Percentiles rank a stretch among this genome's conserved stretches.
Conservation (phyloP, 768 basidiomycete genomes). For the Termitomyces sp. region DNA sequence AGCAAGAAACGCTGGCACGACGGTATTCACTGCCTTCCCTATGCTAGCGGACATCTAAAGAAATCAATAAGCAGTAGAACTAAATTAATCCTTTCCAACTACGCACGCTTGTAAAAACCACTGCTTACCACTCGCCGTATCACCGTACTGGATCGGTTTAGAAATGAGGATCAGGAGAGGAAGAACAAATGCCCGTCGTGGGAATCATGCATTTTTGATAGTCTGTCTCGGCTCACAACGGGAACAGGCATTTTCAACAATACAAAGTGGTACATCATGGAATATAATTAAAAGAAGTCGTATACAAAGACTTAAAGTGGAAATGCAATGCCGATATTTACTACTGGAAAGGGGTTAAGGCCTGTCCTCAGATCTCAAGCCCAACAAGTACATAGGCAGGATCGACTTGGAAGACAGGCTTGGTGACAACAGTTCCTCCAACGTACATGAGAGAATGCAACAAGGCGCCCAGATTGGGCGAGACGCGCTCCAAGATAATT, state of each 20-base stretch:
- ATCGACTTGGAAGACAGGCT: slow-evolving; percentile 71
- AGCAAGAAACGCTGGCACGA: slow-evolving; percentile 46
- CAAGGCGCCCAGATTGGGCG: slow-evolving; percentile 64
- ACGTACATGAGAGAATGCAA: slow-evolving; percentile 93
- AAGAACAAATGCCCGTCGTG: not conserved
- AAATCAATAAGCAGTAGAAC: not conserved
- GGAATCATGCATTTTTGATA: slow-evolving; percentile 2
- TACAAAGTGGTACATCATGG: not conserved
- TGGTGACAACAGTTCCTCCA: slow-evolving; percentile 80
- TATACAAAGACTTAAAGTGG: not conserved
- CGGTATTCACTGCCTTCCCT: slow-evolving; percentile 17
- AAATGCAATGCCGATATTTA: not conserved
- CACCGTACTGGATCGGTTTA: not conserved
- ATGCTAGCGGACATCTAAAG: slow-evolving; percentile 14
- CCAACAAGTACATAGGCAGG: slow-evolving; percentile 81
- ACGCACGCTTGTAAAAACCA: not conserved
- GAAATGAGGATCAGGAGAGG: not conserved
- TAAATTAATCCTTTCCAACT: not conserved
- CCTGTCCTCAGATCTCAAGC: slow-evolving; percentile 57
- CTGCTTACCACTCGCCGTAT: not conserved
- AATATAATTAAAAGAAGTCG: not conserved
- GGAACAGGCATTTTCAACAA: not conserved
- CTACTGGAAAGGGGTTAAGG: not conserved
- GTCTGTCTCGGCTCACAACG: not conserved
- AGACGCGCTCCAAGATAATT: slow-evolving; percentile 74